Evolutionary conservation across 306 rosid genomes (phyloP).

Genomic region (Prunus mume): DNA sequence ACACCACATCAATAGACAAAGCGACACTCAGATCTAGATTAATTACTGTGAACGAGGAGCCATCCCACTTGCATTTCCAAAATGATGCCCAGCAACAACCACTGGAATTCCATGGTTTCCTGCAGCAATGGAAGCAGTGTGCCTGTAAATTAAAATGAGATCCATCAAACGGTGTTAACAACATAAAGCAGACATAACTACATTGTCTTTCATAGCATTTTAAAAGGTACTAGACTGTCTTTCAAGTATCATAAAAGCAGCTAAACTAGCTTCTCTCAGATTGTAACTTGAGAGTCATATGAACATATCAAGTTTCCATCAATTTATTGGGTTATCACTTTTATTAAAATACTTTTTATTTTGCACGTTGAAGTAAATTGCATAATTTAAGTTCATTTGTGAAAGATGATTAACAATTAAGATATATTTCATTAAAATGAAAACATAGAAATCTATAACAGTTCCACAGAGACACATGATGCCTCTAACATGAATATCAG

Average conservation of each 20-base stretch:
- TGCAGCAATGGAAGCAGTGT: conserved; percentile 94
- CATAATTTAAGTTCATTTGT: not conserved
- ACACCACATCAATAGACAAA: conserved; percentile 2
- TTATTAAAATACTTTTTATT: not conserved
- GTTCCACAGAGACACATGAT: not conserved
- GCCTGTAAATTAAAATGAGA: conserved; percentile 55
- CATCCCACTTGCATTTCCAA: conserved; percentile 99
- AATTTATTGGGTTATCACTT: not conserved
- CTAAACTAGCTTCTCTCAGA: not conserved
- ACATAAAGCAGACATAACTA: not conserved
- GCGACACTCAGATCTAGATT: conserved; percentile 33
- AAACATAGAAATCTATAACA: not conserved
- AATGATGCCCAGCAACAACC: conserved; percentile 87
- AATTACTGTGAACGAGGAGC: conserved; percentile 98
- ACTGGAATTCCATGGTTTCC: conserved; percentile 99
- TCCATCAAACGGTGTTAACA: conserved; percentile 20
- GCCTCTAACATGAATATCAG: not conserved
- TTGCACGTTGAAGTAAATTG: not conserved
- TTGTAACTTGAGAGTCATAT: not conserved
- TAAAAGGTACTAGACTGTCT: not conserved
- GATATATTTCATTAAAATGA: not conserved
- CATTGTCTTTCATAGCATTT: not conserved
- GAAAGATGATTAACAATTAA: not conserved
- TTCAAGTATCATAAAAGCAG: not conserved
- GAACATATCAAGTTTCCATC: not conserved